Percentiles rank a stretch among this genome's conserved stretches.
phyloP scores from a whole-genome alignment of 768 basidiomycete genomes.

The Favolaschia claudopus region DNA sequence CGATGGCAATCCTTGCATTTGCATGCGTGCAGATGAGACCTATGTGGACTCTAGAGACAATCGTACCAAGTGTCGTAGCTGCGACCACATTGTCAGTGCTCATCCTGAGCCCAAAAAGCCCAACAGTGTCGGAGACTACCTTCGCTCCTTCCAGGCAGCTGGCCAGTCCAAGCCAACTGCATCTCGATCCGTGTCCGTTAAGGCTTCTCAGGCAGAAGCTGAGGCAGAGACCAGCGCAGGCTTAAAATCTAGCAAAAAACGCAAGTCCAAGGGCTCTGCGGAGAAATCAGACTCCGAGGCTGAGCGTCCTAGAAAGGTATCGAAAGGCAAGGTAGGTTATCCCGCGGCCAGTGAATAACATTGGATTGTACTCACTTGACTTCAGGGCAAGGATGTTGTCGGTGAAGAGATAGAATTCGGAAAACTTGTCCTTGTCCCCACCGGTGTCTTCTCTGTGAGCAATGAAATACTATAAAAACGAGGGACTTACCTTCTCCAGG shows the following conservation, averaged over 20 bases:
- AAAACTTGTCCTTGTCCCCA: too few species aligned
- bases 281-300: too few species aligned
- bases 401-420: too few species aligned
- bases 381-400: too few species aligned
- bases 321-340: too few species aligned
- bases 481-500: too few species aligned
- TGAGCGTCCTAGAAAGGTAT: background rate
- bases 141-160: background rate
- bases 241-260: background rate
- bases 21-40: background rate
- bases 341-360: too few species aligned
- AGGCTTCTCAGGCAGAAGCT: background rate
- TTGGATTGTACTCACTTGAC: too few species aligned
- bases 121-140: background rate
- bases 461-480: too few species aligned
- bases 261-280: background rate
- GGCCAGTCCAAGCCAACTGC: background rate
- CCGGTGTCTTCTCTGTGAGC: too few species aligned
- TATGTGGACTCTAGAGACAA: background rate
- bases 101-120: background rate
- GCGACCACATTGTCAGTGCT: background rate
- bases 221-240: background rate
- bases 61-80: background rate
- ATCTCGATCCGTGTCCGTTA: background rate
- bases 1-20: too few species aligned